Evolutionary conservation across 192 early-diverging fungal species (phyloP).

Genomic region (Podila minutissima): DNA sequence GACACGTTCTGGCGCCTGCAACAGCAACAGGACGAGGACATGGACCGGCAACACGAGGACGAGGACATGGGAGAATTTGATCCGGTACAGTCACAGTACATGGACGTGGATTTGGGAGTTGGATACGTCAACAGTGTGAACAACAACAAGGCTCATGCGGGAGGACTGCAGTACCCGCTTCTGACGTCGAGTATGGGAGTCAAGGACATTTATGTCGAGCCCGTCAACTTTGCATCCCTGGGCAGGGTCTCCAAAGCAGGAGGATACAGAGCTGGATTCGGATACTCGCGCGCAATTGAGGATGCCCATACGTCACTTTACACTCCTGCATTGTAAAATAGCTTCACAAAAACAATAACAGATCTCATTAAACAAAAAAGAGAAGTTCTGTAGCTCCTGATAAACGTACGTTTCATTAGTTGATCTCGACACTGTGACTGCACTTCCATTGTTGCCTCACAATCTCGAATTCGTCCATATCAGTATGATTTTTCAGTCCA

Average conservation of each 20-base stretch:
- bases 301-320: conserved; percentile 39
- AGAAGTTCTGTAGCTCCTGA: too few relatives aligned
- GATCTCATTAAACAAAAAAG: too few relatives aligned
- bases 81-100: conserved; percentile 40
- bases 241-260: conserved; percentile 31
- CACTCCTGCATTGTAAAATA: conserved; percentile 4
- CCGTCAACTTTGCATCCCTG: conserved; percentile 12
- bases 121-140: conserved; percentile 52
- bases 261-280: conserved; percentile 41
- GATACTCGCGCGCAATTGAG: conserved; percentile 42
- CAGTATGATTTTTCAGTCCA: too few relatives aligned
- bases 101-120: conserved; percentile 49
- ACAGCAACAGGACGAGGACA: conserved; percentile 19
- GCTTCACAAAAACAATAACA: too few relatives aligned
- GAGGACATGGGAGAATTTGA: conserved; percentile 35
- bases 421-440: too few relatives aligned
- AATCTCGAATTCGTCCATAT: too few relatives aligned
- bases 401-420: too few relatives aligned
- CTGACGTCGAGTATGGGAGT: conserved; percentile 44
- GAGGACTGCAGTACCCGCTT: conserved; percentile 40
- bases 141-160: conserved; percentile 51
- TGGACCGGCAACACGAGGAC: conserved; percentile 34
- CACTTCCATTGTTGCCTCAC: too few relatives aligned
- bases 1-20: conserved; percentile 43
- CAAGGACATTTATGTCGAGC: conserved; percentile 42